phyloP scores from a whole-genome alignment of 306 rosid species.

The Vigna angularis region DNA sequence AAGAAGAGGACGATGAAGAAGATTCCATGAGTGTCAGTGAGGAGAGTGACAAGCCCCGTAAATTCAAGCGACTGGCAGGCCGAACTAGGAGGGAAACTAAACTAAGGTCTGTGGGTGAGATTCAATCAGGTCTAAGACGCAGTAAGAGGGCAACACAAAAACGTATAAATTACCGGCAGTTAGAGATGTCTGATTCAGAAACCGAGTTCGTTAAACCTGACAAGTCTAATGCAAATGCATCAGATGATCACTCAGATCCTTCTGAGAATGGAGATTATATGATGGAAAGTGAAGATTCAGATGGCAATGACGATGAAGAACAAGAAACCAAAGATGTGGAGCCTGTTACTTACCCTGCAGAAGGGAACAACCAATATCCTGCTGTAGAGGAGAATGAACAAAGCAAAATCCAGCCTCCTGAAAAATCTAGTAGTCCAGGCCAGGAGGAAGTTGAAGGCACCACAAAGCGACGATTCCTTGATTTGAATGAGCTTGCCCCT shows the following conservation, averaged over 20 bases:
- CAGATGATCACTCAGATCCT: slow-evolving; percentile 62
- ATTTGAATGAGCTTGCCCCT: slow-evolving; percentile 92
- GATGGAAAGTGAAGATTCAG: slow-evolving; percentile 80
- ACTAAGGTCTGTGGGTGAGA: slow-evolving; percentile 74
- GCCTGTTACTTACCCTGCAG: slow-evolving; percentile 54
- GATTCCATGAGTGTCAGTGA: slow-evolving; percentile 82
- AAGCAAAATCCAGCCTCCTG: slow-evolving; percentile 60
- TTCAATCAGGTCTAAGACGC: slow-evolving; percentile 90
- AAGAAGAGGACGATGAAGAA: slow-evolving; percentile 73
- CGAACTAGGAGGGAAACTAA: slow-evolving; percentile 82
- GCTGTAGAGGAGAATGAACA: slow-evolving; percentile 20
- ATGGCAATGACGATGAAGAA: slow-evolving; percentile 57
- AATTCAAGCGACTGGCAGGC: slow-evolving; percentile 65
- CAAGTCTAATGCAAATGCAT: slow-evolving; percentile 62
- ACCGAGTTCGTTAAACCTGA: slow-evolving; percentile 67
- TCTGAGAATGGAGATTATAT: slow-evolving; percentile 74
- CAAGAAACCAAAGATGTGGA: slow-evolving; percentile 62
- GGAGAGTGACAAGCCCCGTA: slow-evolving; percentile 80
- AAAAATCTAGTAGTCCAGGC: slow-evolving; percentile 53
- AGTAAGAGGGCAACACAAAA: slow-evolving; percentile 91
- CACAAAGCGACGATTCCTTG: slow-evolving; percentile 77
- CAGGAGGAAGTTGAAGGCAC: slow-evolving; percentile 74
- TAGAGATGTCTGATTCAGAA: slow-evolving; percentile 84
- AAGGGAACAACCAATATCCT: slow-evolving; percentile 49
- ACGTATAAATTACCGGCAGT: slow-evolving; percentile 72